These are phyloP conservation scores for Asterophora parasitica DNA, from an alignment of 768 basidiomycete genomes.

Conservation along the genomic window DNA sequence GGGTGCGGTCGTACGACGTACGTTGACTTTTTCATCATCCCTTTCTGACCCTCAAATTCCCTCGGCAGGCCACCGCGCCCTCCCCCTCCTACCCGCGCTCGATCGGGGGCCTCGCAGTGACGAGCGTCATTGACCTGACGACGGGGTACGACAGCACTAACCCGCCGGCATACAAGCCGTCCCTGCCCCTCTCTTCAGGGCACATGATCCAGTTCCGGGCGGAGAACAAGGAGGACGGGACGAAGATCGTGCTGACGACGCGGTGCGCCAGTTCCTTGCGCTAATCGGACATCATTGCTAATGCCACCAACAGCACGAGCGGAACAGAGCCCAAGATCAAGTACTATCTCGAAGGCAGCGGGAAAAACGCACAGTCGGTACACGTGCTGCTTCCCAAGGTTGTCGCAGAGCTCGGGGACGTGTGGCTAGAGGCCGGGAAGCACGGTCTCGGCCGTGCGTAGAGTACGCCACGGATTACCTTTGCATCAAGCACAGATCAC, in stretches of 20 bases:
- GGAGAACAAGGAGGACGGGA: conserved; percentile 31
- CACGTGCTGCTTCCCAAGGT: conserved; percentile 46
- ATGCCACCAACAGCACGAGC: conserved; percentile 52
- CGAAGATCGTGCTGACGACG: conserved; percentile 62
- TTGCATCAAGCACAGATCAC: too few species aligned
- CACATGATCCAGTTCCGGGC: conserved; percentile 85
- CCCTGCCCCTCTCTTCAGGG: conserved; percentile 67
- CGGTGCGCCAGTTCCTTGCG: conserved; percentile 37
- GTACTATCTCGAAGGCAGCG: conserved; percentile 82
- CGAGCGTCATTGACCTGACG: conserved; percentile 71
- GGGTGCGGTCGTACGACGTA: conserved; percentile 55
- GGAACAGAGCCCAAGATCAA: conserved; percentile 96
- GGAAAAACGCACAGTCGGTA: conserved; percentile 45
- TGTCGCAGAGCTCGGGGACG: conserved; percentile 52
- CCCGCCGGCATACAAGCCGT: conserved; percentile 57
- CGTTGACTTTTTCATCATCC: conserved; percentile 4
- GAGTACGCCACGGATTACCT: not conserved
- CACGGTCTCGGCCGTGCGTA: conserved; percentile 15
- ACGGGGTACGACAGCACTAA: conserved; percentile 73
- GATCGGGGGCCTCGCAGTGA: conserved; percentile 58
- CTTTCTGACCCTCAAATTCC: not conserved
- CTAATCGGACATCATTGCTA: conserved; percentile 1
- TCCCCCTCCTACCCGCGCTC: conserved; percentile 49
- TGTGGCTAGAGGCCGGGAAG: conserved; percentile 67
- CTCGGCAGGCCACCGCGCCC: conserved; percentile 7